phyloP scores from a whole-genome alignment of 441 rosid genomes.

The Metrosideros polymorpha region DNA sequence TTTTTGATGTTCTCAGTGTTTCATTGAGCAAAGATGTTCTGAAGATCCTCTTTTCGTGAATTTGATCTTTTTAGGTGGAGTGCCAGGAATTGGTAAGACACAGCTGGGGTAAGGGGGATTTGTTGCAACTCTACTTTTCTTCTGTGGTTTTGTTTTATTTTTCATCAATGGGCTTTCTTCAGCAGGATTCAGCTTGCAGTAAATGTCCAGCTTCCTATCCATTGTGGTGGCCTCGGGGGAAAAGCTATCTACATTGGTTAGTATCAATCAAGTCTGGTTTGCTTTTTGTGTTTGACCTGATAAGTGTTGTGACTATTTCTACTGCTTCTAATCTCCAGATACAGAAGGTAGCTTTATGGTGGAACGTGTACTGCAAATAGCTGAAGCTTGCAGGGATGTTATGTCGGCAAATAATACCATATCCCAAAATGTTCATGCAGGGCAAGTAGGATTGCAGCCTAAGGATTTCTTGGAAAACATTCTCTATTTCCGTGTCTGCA shows the following conservation, averaged over 20 bases:
- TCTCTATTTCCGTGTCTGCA: slow-evolving; percentile 79
- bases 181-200: slow-evolving; percentile 88
- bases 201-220: slow-evolving; percentile 81
- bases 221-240: slow-evolving; percentile 86
- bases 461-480: slow-evolving; percentile 68
- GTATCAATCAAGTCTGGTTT: not conserved
- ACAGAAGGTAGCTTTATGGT: slow-evolving; percentile 95
- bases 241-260: slow-evolving; percentile 78
- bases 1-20: not conserved
- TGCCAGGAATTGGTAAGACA: slow-evolving; percentile 94
- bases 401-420: slow-evolving; percentile 46
- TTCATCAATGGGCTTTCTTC: slow-evolving; percentile 6
- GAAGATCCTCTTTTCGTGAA: not conserved
- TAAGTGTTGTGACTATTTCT: not conserved
- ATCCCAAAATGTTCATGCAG: slow-evolving; percentile 35
- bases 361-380: slow-evolving; percentile 83
- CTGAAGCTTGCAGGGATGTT: slow-evolving; percentile 70
- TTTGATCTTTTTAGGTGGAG: slow-evolving; percentile 51
- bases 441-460: slow-evolving; percentile 36
- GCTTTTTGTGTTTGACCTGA: not conserved
- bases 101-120: slow-evolving; percentile 63
- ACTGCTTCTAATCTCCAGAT: slow-evolving; percentile 32
- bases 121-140: slow-evolving; percentile 8
- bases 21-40: not conserved
- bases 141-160: not conserved